These are phyloP conservation scores for Fusarium piperis DNA, from an alignment of 2,329 filamentous ascomycete species.

Conservation along the genomic window DNA sequence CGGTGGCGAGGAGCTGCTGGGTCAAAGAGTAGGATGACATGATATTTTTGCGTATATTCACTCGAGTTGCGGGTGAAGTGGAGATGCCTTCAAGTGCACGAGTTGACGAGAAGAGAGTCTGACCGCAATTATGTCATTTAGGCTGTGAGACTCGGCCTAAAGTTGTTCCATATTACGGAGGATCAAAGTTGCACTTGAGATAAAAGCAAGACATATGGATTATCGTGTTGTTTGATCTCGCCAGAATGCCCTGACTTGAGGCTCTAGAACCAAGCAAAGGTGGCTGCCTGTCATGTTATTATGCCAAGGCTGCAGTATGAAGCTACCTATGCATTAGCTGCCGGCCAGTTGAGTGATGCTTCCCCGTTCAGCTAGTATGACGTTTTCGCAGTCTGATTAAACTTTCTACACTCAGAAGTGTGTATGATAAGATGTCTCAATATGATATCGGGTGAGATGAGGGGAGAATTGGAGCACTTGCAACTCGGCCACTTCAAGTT, in stretches of 20 bases:
- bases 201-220: background rate
- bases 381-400: background rate
- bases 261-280: background rate
- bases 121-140: conserved; percentile 33
- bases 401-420: background rate
- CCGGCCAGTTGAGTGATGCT: background rate
- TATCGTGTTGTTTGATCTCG: background rate
- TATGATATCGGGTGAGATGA: background rate
- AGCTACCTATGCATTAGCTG: background rate
- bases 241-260: background rate
- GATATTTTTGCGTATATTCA: background rate
- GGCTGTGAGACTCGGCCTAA: conserved; percentile 24
- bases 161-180: conserved; percentile 30
- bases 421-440: background rate
- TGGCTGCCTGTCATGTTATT: background rate
- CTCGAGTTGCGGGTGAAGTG: conserved; percentile 2
- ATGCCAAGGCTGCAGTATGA: background rate
- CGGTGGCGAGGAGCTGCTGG: conserved; percentile 62
- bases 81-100: conserved; percentile 25
- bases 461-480: background rate
- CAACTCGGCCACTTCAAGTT: background rate
- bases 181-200: background rate
- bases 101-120: conserved; percentile 2
- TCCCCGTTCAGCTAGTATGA: background rate
- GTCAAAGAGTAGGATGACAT: conserved; percentile 58